Conservation (phyloP, 768 basidiomycete genomes). For the Mycena chlorophos region DNA sequence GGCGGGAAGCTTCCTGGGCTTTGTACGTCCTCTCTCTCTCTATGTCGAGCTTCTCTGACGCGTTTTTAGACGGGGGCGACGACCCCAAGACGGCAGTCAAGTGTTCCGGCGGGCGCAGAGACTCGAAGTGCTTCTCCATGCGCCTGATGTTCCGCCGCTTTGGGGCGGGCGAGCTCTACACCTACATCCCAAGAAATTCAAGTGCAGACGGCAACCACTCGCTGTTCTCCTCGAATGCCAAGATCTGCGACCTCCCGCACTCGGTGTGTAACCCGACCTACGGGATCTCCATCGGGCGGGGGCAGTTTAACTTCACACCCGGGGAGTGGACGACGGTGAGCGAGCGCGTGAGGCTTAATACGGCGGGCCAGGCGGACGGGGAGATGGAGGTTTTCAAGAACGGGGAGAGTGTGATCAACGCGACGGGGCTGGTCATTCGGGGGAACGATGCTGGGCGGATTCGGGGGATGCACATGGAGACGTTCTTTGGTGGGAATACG, state of each 20-base stretch:
- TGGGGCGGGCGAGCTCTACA: constrained; percentile 66
- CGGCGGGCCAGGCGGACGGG: constrained; percentile 52
- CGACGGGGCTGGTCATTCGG: constrained; percentile 40
- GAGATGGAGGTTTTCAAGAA: constrained; percentile 52
- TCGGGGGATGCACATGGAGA: constrained; percentile 50
- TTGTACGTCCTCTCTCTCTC: constrained; percentile 43
- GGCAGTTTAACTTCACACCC: constrained; percentile 47
- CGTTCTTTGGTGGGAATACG: constrained; percentile 51
- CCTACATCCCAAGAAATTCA: constrained; percentile 75
- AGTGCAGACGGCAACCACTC: constrained; percentile 33
- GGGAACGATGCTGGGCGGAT: constrained; percentile 37
- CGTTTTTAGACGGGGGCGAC: constrained; percentile 54
- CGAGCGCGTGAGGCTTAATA: constrained; percentile 60
- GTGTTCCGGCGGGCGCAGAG: constrained; percentile 67
- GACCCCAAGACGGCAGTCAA: constrained; percentile 42
- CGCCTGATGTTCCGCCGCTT: constrained; percentile 68
- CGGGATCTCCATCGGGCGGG: constrained; percentile 51
- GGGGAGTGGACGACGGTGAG: constrained; percentile 55
- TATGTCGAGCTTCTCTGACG: constrained; percentile 1
- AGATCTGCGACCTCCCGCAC: constrained; percentile 39
- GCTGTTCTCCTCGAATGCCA: constrained; percentile 45
- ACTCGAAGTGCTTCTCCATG: constrained; percentile 57
- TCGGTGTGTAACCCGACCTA: constrained; percentile 45
- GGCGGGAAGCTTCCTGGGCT: constrained; percentile 77
- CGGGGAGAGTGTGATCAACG: constrained; percentile 37